These are phyloP conservation scores for Didymellaceae sp. DNA, from an alignment of 2,329 filamentous ascomycete species.

Conservation along the genomic window DNA sequence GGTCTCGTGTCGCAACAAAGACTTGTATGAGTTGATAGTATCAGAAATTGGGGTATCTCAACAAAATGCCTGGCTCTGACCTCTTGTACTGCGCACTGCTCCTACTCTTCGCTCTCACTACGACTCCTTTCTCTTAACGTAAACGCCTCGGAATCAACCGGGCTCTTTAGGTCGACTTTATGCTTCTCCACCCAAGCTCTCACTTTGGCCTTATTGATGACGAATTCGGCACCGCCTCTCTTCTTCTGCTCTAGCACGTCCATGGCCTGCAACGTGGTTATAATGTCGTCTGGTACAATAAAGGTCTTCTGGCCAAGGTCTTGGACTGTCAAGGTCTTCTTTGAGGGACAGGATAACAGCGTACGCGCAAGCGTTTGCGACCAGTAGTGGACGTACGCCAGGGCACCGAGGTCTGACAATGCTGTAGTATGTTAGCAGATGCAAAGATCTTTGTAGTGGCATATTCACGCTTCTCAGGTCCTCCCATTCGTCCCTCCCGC, in stretches of 20 bases:
- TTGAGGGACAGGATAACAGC: constrained; percentile 55
- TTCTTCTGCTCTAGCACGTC: constrained; percentile 65
- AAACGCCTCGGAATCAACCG: constrained; percentile 77
- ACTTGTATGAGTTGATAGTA: background rate
- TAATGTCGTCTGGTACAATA: constrained; percentile 84
- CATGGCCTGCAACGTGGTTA: constrained; percentile 81
- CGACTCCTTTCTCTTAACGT: constrained; percentile 60
- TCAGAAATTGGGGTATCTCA: constrained; percentile 11
- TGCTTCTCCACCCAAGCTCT: constrained; percentile 71
- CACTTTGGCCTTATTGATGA: constrained; percentile 65
- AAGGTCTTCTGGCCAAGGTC: constrained; percentile 80
- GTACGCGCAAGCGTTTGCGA: constrained; percentile 80
- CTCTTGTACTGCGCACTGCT: too few species aligned
- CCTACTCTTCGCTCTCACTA: constrained; percentile 53
- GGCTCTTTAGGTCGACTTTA: constrained; percentile 67
- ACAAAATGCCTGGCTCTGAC: constrained; percentile 1
- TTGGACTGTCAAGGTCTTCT: constrained; percentile 67
- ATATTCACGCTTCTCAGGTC: constrained; percentile 77
- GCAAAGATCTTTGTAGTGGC: too few species aligned
- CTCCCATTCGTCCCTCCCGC: constrained; percentile 82
- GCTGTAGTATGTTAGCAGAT: constrained; percentile 50
- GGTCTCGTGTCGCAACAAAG: too few species aligned
- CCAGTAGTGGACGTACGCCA: constrained; percentile 87
- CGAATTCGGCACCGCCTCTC: constrained; percentile 57
- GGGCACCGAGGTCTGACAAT: constrained; percentile 81